Base-by-base conservation (phyloP, 176 grass and related monocot genomes). In the Musa acuminata region DNA sequence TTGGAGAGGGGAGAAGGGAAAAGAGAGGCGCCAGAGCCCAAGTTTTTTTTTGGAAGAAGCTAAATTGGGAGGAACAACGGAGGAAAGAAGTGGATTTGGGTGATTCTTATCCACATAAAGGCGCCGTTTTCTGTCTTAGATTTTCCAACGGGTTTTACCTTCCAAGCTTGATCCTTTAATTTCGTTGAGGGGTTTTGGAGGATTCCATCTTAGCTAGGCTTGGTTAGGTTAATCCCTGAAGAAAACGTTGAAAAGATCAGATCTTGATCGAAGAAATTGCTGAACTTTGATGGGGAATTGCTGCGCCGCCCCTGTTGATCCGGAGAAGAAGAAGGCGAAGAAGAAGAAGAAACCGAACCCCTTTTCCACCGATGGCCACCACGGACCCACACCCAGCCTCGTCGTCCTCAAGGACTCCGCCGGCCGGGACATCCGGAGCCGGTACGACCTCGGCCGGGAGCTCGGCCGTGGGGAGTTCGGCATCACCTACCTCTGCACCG, bases 391-490 rank as follows among this genome's bases (percentile, higher is more conserved):
- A 0, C 72, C 52, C 11, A 12, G 52, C 8, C 21, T 74, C 6
- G 24, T 57, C 51, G 72, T 74, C 51, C 72, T 74, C 72, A 55
- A 55, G 23, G 24, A 57, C 1, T 52, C 72, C 72, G 58, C 52
- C 13, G 72, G 72, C 20, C 23, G 22, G 48, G 52, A 57, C 72
- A 74, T 74, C 24, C 21, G 24, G 13, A 29, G 23, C 72, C 10
- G 22, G 12, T 74, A 74, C 72, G 72, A 74, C 13, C 53, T 74
- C 13, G 72, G 72, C 72, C 23, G 17, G 16, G 72, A 74, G 72
- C 72, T 74, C 72, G 72, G 72, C 53, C 72, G 72, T 6, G 72
- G 72, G 8, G 72, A 74, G 52, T 74, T 74, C 52, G 72, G 72
- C 52, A 24, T 57, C 22, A 74, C 72, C 22, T 74, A 55, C 51